Percentiles rank a stretch among this genome's conserved stretches.
Evolutionary conservation across 2,329 filamentous ascomycete species (phyloP).

Genomic region (Exophiala oligosperma): DNA sequence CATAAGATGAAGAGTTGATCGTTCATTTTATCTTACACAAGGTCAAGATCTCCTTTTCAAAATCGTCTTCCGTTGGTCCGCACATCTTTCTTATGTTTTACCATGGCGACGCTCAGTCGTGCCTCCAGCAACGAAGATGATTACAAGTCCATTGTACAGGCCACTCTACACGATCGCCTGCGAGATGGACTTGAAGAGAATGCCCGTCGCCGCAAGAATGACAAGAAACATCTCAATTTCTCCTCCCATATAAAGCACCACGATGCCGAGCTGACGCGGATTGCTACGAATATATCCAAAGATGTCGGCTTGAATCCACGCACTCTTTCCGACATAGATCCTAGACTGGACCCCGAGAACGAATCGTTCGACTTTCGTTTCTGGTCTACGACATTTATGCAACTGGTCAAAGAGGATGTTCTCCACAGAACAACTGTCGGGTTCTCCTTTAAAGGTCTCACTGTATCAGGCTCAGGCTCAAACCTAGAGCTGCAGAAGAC

Average conservation of each 20-base stretch:
- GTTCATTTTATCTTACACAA: no score
- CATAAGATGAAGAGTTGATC: no score
- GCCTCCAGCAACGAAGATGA: slow-evolving; percentile 12
- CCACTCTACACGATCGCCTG: slow-evolving; percentile 11
- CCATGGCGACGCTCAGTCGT: slow-evolving; percentile 11
- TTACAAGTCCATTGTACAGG: slow-evolving; percentile 12
- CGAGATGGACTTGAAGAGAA: slow-evolving; percentile 11
- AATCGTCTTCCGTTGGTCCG: no score
- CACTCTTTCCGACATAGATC: slow-evolving; percentile 17
- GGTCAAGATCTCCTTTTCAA: no score
- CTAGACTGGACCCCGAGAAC: slow-evolving; percentile 16
- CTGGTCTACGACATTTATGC: slow-evolving; percentile 16
- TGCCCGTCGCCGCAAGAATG: slow-evolving; percentile 2
- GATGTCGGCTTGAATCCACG: slow-evolving; percentile 4
- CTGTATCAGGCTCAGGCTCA: slow-evolving; percentile 61
- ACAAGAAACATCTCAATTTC: background rate
- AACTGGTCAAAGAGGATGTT: slow-evolving; percentile 16
- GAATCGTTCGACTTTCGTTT: slow-evolving; percentile 19
- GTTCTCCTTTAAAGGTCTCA: slow-evolving; percentile 65
- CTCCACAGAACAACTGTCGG: slow-evolving; percentile 39
- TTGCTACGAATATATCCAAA: slow-evolving; percentile 13
- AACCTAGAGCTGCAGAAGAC: slow-evolving; percentile 69
- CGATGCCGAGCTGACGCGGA: slow-evolving; percentile 13
- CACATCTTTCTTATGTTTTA: background rate
- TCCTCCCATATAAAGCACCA: background rate